phyloP scores from a whole-genome alignment of 176 grass and related monocot species.

The Hyparrhenia diplandra region DNA sequence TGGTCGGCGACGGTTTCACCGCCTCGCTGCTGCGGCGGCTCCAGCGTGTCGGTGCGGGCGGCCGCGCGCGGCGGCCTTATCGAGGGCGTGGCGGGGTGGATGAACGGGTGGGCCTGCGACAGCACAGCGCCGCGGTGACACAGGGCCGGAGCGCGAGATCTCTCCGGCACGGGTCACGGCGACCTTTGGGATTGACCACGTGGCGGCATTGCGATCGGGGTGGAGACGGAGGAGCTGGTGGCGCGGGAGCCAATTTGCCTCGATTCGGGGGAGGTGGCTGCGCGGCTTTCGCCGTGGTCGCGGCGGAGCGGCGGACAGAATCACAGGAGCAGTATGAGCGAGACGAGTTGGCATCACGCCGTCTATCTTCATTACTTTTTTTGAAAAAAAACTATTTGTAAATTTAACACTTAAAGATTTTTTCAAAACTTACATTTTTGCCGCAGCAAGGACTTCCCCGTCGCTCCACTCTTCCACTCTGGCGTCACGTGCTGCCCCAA shows the following conservation, averaged over 20 bases:
- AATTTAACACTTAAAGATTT: too few relatives aligned
- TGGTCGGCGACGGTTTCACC: slow-evolving; percentile 62
- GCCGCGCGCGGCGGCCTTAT: slow-evolving; percentile 38
- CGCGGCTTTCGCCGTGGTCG: slow-evolving; percentile 10
- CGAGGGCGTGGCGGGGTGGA: background rate
- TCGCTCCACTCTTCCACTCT: too few relatives aligned
- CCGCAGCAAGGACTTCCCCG: too few relatives aligned
- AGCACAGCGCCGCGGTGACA: background rate
- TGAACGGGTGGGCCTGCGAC: background rate
- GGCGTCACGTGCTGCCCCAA: too few relatives aligned
- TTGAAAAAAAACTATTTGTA: too few relatives aligned
- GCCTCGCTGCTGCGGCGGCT: slow-evolving; percentile 66
- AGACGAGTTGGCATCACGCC: background rate
- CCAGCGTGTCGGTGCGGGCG: slow-evolving; percentile 45
- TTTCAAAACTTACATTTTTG: too few relatives aligned
- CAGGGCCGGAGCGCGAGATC: slow-evolving; percentile 21
- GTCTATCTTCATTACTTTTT: too few relatives aligned
- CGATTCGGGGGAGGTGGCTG: background rate
- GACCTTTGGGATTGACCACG: slow-evolving; percentile 15
- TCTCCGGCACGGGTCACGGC: slow-evolving; percentile 30
- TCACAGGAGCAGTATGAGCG: background rate
- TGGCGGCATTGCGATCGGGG: slow-evolving; percentile 34
- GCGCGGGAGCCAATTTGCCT: background rate
- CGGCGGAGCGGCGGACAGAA: background rate
- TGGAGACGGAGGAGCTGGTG: background rate